Evolutionary conservation across 179 eudicot species (phyloP).

Genomic region (Silene coronaria): DNA sequence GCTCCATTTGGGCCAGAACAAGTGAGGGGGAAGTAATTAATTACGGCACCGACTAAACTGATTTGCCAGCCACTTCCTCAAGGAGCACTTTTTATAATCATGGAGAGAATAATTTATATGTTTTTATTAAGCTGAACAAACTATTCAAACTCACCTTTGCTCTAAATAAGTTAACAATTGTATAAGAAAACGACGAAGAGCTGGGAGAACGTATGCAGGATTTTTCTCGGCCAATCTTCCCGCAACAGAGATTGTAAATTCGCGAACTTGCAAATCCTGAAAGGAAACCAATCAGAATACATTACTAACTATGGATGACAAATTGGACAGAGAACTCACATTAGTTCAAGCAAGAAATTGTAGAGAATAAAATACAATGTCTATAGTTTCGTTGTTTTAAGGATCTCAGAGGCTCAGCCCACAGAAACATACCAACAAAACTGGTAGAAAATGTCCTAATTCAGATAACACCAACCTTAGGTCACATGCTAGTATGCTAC

Average conservation of each 20-base stretch:
- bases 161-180: conserved; percentile 80
- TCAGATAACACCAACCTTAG: not conserved
- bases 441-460: not conserved
- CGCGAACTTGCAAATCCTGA: conserved; percentile 89
- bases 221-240: conserved; percentile 95
- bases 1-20: not conserved
- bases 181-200: conserved; percentile 96
- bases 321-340: not conserved
- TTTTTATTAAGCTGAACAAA: not conserved
- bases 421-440: not conserved
- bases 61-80: not conserved
- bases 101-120: not conserved
- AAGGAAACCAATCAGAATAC: conserved; percentile 14
- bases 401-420: not conserved
- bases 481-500: not conserved
- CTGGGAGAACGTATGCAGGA: conserved; percentile 99
- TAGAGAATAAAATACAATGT: not conserved
- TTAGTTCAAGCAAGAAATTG: conserved; percentile 3
- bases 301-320: not conserved
- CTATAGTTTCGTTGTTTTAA: not conserved
- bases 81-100: not conserved
- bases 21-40: not conserved
- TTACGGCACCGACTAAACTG: not conserved
- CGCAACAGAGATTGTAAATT: conserved; percentile 77
- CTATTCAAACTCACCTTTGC: conserved; percentile 54